Conservation (phyloP, 2,329 filamentous ascomycete genomes). For the Microcera coccophila region DNA sequence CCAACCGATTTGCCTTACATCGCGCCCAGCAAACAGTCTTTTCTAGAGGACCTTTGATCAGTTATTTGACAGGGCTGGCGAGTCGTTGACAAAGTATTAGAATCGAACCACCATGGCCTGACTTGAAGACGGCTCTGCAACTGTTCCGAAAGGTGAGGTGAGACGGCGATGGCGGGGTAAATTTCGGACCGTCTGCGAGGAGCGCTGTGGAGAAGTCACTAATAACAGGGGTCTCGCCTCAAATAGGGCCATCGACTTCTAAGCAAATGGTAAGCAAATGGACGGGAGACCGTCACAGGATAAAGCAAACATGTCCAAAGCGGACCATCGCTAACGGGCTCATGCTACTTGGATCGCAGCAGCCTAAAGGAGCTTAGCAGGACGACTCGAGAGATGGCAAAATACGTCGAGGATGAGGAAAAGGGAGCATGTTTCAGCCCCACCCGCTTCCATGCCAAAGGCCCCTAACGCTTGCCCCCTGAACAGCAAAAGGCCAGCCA, state of each 20-base stretch:
- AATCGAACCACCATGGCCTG: neutral
- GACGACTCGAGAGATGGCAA: too few relatives aligned
- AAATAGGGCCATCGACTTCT: neutral
- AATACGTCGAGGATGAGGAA: neutral
- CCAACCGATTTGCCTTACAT: too few relatives aligned
- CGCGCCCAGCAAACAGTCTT: too few relatives aligned
- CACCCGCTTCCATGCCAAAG: conserved; percentile 7
- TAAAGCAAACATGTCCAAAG: neutral
- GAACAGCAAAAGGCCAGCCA: conserved; percentile 11
- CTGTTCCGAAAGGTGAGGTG: neutral
- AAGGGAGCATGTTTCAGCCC: neutral
- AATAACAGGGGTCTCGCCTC: neutral
- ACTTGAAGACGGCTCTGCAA: neutral
- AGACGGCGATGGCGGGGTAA: neutral
- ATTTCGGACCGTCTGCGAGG: neutral
- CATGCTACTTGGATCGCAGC: neutral
- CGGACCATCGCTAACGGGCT: neutral
- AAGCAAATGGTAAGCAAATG: neutral
- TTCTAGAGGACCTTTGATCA: too few relatives aligned
- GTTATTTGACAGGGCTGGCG: neutral
- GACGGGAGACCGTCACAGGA: neutral
- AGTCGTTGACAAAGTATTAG: neutral
- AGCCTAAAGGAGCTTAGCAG: neutral
- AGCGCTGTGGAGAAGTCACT: neutral
- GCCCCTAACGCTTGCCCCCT: conserved; percentile 13